Conservation (phyloP, 352 stramenopile genomes). For the Phytophthora sp. region DNA sequence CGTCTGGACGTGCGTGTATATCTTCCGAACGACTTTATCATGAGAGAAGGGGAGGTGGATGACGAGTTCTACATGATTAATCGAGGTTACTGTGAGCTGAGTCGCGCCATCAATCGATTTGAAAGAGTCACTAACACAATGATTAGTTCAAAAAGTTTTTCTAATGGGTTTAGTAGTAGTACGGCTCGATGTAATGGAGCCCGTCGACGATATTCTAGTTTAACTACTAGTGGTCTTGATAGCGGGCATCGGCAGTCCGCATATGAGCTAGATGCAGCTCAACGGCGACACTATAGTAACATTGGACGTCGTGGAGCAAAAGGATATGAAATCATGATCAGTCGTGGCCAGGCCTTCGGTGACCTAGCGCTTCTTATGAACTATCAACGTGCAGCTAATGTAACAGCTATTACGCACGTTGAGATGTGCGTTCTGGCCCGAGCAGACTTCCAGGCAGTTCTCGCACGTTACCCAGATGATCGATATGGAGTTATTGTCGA, state of each 20-base stretch:
- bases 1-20: constrained; percentile 55
- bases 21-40: constrained; percentile 69
- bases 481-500: constrained; percentile 15
- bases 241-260: not conserved
- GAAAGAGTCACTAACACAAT: constrained; percentile 23
- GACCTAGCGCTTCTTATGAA: constrained; percentile 53
- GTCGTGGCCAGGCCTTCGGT: constrained; percentile 38
- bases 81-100: constrained; percentile 47
- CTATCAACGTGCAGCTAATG: constrained; percentile 37
- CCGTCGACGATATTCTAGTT: not conserved
- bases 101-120: constrained; percentile 10
- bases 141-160: constrained; percentile 21
- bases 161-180: not conserved
- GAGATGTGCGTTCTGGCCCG: constrained; percentile 47
- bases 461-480: constrained; percentile 33
- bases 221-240: not conserved
- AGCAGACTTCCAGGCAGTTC: constrained; percentile 35
- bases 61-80: constrained; percentile 71
- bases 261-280: not conserved
- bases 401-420: constrained; percentile 47
- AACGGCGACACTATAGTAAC: not conserved
- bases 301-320: not conserved
- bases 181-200: not conserved
- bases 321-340: not conserved
- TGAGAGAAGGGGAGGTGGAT: constrained; percentile 50